Percentiles rank a stretch among this genome's conserved stretches.
Evolutionary conservation across 306 rosid species (phyloP).

Genomic region (Malus domestica): ASM211411v1 NC_041804.1:7696501-7697000

Average conservation of each 20-base stretch:
- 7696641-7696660: slow-evolving; percentile 87
- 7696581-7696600: slow-evolving; percentile 88
- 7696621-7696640: slow-evolving; percentile 75
- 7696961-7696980: slow-evolving; percentile 72
- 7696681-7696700: slow-evolving; percentile 84
- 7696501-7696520: slow-evolving; percentile 78
- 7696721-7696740: slow-evolving; percentile 90
- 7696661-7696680: slow-evolving; percentile 99
- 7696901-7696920: slow-evolving; percentile 13
- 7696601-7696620: slow-evolving; percentile 75
- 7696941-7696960: slow-evolving; percentile 31
- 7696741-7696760: slow-evolving; percentile 86
- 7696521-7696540: slow-evolving; percentile 62
- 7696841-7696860: slow-evolving; percentile 82
- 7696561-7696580: slow-evolving; percentile 75
- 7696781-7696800: slow-evolving; percentile 57
- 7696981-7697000: slow-evolving; percentile 52
- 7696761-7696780: slow-evolving; percentile 76
- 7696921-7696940: slow-evolving; percentile 16
- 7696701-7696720: slow-evolving; percentile 84
- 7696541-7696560: slow-evolving; percentile 49
- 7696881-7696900: slow-evolving; percentile 45
- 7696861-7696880: slow-evolving; percentile 74
- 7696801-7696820: slow-evolving; percentile 94
- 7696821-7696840: slow-evolving; percentile 96